Conservation (phyloP, 768 basidiomycete species). For the Suillus paluster region DNA sequence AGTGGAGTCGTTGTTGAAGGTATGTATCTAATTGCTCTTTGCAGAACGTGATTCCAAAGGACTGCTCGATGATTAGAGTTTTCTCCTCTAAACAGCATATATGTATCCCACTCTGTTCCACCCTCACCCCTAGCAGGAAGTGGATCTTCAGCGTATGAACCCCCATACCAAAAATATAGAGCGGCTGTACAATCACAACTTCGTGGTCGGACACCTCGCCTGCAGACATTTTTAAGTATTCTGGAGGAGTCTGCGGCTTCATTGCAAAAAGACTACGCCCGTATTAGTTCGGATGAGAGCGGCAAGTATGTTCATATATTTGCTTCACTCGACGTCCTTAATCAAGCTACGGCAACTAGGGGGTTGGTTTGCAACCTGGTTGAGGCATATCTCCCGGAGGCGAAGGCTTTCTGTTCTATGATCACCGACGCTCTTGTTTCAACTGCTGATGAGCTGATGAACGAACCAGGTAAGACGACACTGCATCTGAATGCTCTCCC, state of each 20-base stretch:
- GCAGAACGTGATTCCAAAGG: not conserved
- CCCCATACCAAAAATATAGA: slow-evolving; percentile 66
- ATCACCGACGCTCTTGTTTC: slow-evolving; percentile 48
- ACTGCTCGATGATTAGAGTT: slow-evolving; percentile 42
- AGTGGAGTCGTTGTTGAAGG: not conserved
- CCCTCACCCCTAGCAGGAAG: slow-evolving; percentile 44
- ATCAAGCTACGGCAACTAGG: slow-evolving; percentile 32
- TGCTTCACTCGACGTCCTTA: not conserved
- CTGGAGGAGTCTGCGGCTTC: slow-evolving; percentile 64
- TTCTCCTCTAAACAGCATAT: slow-evolving; percentile 59
- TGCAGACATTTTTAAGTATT: slow-evolving; percentile 59
- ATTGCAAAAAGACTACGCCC: slow-evolving; percentile 62
- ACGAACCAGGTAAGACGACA: slow-evolving; percentile 40
- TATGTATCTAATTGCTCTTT: not conserved
- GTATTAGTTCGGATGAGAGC: slow-evolving; percentile 45
- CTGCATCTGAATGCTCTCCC: not conserved
- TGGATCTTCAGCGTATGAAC: slow-evolving; percentile 39
- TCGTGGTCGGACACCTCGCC: slow-evolving; percentile 61
- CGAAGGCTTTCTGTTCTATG: slow-evolving; percentile 48
- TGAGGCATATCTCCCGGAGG: slow-evolving; percentile 53
- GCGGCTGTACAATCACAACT: slow-evolving; percentile 63
- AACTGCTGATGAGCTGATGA: slow-evolving; percentile 34
- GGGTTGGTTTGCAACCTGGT: slow-evolving; percentile 47
- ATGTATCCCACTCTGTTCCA: slow-evolving; percentile 55
- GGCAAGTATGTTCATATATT: slow-evolving; percentile 43